These are phyloP conservation scores for Solanum pimpinellifolium DNA, from an alignment of 257 asterid species.

Conservation along the genomic window DNA sequence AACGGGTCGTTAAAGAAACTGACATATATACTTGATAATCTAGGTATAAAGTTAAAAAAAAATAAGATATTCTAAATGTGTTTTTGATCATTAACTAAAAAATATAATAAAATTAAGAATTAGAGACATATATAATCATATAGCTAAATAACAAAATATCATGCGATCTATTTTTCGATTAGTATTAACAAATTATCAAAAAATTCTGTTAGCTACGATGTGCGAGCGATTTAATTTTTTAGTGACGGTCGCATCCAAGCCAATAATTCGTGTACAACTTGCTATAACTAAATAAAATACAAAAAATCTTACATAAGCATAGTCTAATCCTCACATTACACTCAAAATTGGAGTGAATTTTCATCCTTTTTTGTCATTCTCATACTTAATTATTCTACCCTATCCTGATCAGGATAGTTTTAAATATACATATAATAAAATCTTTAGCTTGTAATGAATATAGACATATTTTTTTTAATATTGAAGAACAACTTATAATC, in stretches of 20 bases:
- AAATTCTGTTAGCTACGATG: background rate
- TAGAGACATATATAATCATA: background rate
- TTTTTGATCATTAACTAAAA: no score
- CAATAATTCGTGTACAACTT: background rate
- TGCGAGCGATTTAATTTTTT: background rate
- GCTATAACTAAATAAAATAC: background rate
- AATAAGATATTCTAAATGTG: no score
- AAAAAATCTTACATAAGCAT: background rate
- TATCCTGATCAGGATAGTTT: no score
- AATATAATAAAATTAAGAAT: background rate
- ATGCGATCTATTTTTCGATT: background rate
- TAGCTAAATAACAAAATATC: background rate
- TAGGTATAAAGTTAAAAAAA: no score
- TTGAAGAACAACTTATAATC: no score
- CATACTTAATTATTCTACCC: no score
- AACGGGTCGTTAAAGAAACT: no score
- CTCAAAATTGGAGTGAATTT: background rate
- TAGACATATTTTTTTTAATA: no score
- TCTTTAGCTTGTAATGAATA: no score
- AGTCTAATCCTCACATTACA: background rate
- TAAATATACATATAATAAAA: no score
- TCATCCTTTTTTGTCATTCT: background rate
- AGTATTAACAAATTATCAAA: background rate
- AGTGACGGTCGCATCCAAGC: background rate
- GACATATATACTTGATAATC: no score